phyloP scores from a whole-genome alignment of 139 green algal genomes.

The Bryopsis sp. region DNA sequence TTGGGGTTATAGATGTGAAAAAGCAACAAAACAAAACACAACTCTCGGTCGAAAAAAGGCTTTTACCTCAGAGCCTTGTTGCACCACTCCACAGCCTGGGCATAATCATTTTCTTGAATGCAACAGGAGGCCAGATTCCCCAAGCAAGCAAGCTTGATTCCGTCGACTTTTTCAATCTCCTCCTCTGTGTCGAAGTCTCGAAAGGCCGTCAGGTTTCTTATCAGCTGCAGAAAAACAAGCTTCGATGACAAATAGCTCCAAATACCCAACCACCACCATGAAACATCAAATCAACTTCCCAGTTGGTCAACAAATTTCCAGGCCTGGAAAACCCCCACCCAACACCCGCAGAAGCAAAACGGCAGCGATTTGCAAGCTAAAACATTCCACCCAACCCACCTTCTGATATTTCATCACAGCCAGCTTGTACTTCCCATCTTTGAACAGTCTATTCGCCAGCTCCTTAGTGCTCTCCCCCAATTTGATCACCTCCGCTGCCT shows the following conservation, averaged over 20 bases:
- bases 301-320: not conserved
- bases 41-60: too few relatives aligned
- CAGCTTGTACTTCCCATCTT: not conserved
- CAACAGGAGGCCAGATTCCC: constrained; percentile 46
- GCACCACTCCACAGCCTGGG: constrained; percentile 34
- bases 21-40: not conserved
- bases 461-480: not conserved
- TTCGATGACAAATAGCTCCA: too few relatives aligned
- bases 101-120: constrained; percentile 31
- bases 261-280: too few relatives aligned
- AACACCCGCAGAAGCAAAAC: too few relatives aligned
- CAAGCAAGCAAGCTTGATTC: constrained; percentile 23
- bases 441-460: constrained; percentile 4
- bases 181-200: constrained; percentile 49
- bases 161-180: constrained; percentile 21
- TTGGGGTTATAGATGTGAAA: too few relatives aligned
- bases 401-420: constrained; percentile 7
- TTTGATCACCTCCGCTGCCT: constrained; percentile 9
- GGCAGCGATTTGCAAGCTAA: too few relatives aligned
- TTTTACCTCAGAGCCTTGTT: constrained; percentile 44
- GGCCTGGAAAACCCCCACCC: too few relatives aligned
- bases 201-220: constrained; percentile 46
- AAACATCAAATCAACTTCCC: not conserved
- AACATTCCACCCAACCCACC: too few relatives aligned
- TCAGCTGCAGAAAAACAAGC: constrained; percentile 20